Conservation (phyloP, 768 basidiomycete genomes). For the Holtermannia corniformis region DNA sequence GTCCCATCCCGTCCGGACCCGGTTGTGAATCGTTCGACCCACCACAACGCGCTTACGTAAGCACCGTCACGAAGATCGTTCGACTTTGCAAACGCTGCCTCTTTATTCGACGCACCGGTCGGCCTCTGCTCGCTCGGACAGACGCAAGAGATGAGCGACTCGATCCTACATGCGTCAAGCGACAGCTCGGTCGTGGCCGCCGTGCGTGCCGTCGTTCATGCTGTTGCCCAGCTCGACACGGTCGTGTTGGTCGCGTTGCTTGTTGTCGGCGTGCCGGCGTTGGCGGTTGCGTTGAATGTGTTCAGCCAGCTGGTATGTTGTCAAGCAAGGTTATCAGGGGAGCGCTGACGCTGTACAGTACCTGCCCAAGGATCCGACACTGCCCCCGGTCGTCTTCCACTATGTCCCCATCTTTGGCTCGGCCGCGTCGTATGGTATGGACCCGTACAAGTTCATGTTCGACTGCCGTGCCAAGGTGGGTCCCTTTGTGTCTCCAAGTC, state of each 20-base stretch:
- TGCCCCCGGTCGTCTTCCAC: slow-evolving; percentile 89
- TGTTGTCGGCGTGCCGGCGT: slow-evolving; percentile 58
- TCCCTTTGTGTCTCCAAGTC: slow-evolving; percentile 1
- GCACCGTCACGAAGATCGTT: too few relatives aligned
- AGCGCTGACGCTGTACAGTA: slow-evolving; percentile 47
- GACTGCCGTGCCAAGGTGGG: slow-evolving; percentile 48
- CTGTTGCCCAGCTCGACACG: slow-evolving; percentile 2
- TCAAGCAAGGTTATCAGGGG: too few relatives aligned
- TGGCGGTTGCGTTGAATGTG: slow-evolving; percentile 63
- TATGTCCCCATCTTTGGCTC: slow-evolving; percentile 85
- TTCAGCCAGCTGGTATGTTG: slow-evolving; percentile 63
- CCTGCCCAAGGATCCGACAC: slow-evolving; percentile 56
- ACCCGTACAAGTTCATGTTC: slow-evolving; percentile 82
- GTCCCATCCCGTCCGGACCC: too few relatives aligned
- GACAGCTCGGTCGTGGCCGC: neutral
- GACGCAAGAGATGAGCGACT: neutral
- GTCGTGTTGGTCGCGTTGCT: slow-evolving; percentile 14
- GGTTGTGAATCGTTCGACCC: too few relatives aligned
- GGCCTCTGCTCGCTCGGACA: too few relatives aligned
- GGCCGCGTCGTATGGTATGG: slow-evolving; percentile 77
- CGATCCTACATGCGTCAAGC: neutral
- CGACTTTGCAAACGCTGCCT: too few relatives aligned
- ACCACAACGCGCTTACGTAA: too few relatives aligned
- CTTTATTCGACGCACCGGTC: too few relatives aligned
- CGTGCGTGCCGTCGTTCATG: neutral